phyloP scores from a whole-genome alignment of 1,139 yeast species.

The Pichia inconspicua region DNA sequence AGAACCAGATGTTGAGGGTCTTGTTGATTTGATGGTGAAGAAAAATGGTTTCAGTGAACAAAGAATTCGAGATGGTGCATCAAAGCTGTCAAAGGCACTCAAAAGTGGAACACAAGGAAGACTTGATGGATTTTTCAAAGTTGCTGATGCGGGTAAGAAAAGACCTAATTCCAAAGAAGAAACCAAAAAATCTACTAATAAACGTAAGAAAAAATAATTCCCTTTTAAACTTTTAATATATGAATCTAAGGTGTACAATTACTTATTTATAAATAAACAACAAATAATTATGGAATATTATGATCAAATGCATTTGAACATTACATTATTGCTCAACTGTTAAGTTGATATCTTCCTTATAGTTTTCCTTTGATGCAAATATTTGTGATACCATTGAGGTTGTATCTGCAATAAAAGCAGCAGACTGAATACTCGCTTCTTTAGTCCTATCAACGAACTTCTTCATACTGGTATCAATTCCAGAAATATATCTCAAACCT shows the following conservation, averaged over 20 bases:
- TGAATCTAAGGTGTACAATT: neutral
- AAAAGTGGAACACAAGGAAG: conserved; percentile 87
- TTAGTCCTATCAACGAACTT: conserved; percentile 27
- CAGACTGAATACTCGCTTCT: conserved; percentile 1
- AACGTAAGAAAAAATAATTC: conserved; percentile 13
- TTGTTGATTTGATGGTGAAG: conserved; percentile 61
- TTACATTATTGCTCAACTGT: neutral
- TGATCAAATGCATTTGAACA: no score
- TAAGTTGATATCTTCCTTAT: neutral
- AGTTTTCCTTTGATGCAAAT: neutral
- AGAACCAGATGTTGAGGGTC: conserved; percentile 71
- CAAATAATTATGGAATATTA: neutral
- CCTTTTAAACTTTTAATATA: no score
- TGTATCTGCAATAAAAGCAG: conserved; percentile 5
- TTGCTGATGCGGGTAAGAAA: conserved; percentile 33
- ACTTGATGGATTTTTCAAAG: conserved; percentile 79
- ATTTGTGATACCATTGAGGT: conserved; percentile 4
- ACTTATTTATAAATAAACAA: no score
- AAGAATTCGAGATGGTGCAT: conserved; percentile 80
- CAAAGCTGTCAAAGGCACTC: conserved; percentile 72
- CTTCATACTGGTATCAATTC: conserved; percentile 55
- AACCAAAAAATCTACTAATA: conserved; percentile 20
- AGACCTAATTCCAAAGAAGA: conserved; percentile 30
- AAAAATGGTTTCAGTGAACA: conserved; percentile 89
- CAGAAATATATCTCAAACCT: conserved; percentile 44